These are phyloP conservation scores for Wickerhamiella azymoides DNA, from an alignment of 805 yeast species.

Conservation along the genomic window DNA sequence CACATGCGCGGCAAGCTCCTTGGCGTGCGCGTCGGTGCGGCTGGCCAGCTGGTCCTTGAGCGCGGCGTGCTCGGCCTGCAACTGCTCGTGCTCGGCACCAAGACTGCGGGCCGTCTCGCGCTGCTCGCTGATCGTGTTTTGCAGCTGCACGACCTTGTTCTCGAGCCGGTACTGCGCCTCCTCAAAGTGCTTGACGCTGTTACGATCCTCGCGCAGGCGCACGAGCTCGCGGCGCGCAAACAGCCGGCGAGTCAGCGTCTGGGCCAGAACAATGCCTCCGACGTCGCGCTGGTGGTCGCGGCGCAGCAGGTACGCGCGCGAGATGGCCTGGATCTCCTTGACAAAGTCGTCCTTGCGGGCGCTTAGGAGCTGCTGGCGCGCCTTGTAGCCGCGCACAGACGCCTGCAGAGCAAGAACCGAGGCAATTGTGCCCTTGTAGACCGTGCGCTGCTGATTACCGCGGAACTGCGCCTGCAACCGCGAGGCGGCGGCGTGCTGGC, in stretches of 20 bases:
- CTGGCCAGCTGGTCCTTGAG: conserved; percentile 5
- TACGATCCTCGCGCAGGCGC: conserved; percentile 69
- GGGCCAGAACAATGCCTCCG: conserved; percentile 54
- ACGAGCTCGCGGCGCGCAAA: conserved; percentile 54
- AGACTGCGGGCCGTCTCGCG: conserved; percentile 63
- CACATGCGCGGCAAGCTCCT: conserved; percentile 4
- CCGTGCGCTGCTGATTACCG: conserved; percentile 32
- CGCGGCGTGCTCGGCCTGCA: conserved; percentile 8
- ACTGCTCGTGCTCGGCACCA: conserved; percentile 1
- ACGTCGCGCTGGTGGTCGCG: conserved; percentile 32
- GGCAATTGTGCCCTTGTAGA: conserved; percentile 36
- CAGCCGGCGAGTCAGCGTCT: conserved; percentile 63
- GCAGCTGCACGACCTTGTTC: conserved; percentile 92
- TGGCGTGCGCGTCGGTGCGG: conserved; percentile 6
- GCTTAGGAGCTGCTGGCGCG: conserved; percentile 39
- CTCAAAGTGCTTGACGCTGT: conserved; percentile 75
- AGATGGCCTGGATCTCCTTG: conserved; percentile 50
- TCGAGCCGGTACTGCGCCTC: conserved; percentile 89
- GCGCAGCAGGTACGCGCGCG: conserved; percentile 60
- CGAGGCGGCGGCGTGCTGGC: conserved; percentile 48
- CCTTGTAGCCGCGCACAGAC: conserved; percentile 34
- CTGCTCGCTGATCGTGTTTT: conserved; percentile 67
- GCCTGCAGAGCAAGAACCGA: conserved; percentile 49
- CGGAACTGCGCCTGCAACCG: conserved; percentile 52
- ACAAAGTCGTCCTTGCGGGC: conserved; percentile 52